Conservation (phyloP, 1,139 yeast genomes). For the Protomyces arabidopsidicola region DNA sequence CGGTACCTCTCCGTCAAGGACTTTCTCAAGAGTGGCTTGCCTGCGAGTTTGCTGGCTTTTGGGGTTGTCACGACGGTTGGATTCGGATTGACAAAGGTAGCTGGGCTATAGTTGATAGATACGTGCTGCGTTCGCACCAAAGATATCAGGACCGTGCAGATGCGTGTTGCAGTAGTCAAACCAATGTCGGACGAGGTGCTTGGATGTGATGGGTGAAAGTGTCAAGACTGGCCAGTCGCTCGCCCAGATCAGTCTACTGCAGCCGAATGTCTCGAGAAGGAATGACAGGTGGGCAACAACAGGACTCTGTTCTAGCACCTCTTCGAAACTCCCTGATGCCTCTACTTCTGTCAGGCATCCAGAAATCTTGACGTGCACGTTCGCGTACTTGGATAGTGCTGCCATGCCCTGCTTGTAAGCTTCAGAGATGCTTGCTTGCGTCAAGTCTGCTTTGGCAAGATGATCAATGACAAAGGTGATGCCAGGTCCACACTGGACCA, state of each 20-base stretch:
- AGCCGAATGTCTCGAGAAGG: not conserved
- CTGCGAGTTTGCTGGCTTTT: constrained; percentile 71
- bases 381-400: not conserved
- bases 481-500: not conserved
- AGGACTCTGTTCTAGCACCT: not conserved
- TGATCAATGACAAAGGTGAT: constrained; percentile 11
- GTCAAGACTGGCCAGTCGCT: constrained; percentile 21
- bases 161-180: not conserved
- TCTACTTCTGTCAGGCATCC: constrained; percentile 15
- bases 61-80: constrained; percentile 71
- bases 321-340: not conserved
- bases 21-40: constrained; percentile 83
- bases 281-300: not conserved
- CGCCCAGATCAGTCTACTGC: constrained; percentile 7
- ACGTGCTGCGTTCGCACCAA: not conserved
- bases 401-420: not conserved
- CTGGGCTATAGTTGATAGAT: constrained; percentile 8
- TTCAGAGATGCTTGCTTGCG: not conserved
- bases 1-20: constrained; percentile 77
- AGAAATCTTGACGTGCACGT: constrained; percentile 16
- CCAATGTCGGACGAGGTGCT: not conserved
- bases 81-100: constrained; percentile 47
- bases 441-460: constrained; percentile 12
- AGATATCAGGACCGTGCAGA: not conserved
- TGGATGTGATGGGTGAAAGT: not conserved